Percentiles rank a stretch among this genome's conserved stretches.
These are phyloP conservation scores for Lasiodiplodia sp. DNA, from an alignment of 2,329 filamentous ascomycete species.

Conservation along the genomic window DNA sequence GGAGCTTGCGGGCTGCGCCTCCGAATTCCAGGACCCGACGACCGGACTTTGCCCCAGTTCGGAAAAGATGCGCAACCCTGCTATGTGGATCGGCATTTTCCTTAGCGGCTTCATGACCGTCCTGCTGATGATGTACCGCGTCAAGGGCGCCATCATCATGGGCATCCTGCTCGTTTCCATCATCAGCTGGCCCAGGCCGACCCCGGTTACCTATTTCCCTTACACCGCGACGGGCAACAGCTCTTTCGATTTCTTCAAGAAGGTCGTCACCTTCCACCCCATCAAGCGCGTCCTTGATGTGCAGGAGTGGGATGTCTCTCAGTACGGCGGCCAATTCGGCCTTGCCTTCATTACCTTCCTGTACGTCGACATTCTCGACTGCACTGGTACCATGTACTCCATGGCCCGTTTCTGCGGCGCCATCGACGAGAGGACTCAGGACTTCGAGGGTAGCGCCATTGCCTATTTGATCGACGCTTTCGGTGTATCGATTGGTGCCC, in stretches of 20 bases:
- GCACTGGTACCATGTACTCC: slow-evolving; percentile 84
- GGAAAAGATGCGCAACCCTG: slow-evolving; percentile 81
- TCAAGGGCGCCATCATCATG: slow-evolving; percentile 85
- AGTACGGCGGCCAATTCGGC: slow-evolving; percentile 77
- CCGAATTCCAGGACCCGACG: slow-evolving; percentile 51
- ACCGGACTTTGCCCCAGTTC: slow-evolving; percentile 68
- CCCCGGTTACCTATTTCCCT: slow-evolving; percentile 81
- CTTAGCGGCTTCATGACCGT: slow-evolving; percentile 82
- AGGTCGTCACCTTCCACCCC: slow-evolving; percentile 83
- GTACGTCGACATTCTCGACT: slow-evolving; percentile 89
- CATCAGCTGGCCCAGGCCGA: slow-evolving; percentile 84
- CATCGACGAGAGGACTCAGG: slow-evolving; percentile 81
- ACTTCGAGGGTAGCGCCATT: slow-evolving; percentile 84
- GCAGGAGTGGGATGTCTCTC: slow-evolving; percentile 75
- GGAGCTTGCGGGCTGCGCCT: slow-evolving; percentile 76
- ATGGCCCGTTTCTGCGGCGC: slow-evolving; percentile 86
- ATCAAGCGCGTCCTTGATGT: slow-evolving; percentile 74
- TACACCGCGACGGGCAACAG: slow-evolving; percentile 72
- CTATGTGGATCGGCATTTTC: slow-evolving; percentile 90
- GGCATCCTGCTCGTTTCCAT: slow-evolving; percentile 85
- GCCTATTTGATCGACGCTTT: slow-evolving; percentile 86
- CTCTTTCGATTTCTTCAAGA: slow-evolving; percentile 84
- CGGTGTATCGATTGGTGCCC: slow-evolving; percentile 79
- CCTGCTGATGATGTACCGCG: slow-evolving; percentile 81
- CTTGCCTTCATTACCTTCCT: slow-evolving; percentile 87